Conservation (phyloP, 257 asterid species). For the Craterostigma plantagineum region DNA sequence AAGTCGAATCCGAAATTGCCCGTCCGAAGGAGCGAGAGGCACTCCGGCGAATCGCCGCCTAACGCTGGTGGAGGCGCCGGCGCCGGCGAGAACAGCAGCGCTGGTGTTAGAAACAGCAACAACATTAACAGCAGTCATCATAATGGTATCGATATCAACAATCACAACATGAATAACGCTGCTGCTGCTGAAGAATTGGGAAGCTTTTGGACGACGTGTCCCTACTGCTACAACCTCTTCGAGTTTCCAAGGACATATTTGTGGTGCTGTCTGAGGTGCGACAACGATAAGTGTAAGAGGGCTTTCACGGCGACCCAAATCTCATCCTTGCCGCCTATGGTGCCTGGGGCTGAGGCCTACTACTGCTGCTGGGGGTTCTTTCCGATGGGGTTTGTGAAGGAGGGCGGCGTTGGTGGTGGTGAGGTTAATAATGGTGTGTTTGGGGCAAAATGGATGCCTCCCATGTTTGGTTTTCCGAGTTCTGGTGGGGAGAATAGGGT, state of each 20-base stretch:
- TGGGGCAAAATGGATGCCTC: too few species aligned
- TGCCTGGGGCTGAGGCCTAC: constrained; percentile 72
- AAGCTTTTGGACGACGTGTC: constrained; percentile 77
- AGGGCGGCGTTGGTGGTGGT: too few species aligned
- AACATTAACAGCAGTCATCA: too few species aligned
- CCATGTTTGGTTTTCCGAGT: too few species aligned
- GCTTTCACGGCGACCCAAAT: constrained; percentile 61
- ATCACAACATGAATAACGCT: too few species aligned
- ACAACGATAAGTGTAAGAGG: constrained; percentile 48
- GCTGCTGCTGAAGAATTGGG: background rate
- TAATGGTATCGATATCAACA: too few species aligned
- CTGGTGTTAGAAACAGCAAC: too few species aligned
- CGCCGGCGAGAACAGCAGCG: constrained; percentile 5
- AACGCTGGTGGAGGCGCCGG: constrained; percentile 8
- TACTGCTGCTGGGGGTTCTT: constrained; percentile 84
- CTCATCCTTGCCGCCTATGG: constrained; percentile 49
- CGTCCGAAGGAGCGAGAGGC: constrained; percentile 35
- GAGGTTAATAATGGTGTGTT: too few species aligned
- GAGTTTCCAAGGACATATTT: constrained; percentile 51
- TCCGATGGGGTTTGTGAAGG: constrained; percentile 54
- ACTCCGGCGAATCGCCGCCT: constrained; percentile 5
- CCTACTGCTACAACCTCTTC: constrained; percentile 69
- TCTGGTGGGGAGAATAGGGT: too few species aligned
- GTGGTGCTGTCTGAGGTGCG: constrained; percentile 68
- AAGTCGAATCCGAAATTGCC: constrained; percentile 42